Conservation (phyloP, 2,329 filamentous ascomycete species). For the Sporothrix protearum region DNA sequence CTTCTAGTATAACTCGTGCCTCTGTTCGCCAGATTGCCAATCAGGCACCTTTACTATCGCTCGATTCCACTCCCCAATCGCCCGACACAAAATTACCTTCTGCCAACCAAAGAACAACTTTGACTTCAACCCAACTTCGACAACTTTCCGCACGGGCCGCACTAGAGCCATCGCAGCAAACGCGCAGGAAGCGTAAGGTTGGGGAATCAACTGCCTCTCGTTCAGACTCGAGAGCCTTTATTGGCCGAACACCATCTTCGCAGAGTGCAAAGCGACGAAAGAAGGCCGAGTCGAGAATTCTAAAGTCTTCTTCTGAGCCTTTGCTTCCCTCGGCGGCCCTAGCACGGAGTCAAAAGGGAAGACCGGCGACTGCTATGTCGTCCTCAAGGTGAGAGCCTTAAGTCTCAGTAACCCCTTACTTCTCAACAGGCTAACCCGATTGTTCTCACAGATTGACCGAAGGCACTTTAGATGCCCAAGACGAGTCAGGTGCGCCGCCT, state of each 20-base stretch:
- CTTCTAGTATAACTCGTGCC: conserved; percentile 92
- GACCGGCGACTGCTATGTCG: conserved; percentile 65
- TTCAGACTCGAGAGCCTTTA: conserved; percentile 10
- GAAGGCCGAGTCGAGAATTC: conserved; percentile 44
- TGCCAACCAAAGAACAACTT: conserved; percentile 32
- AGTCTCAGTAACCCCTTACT: too few relatives aligned
- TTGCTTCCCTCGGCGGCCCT: conserved; percentile 39
- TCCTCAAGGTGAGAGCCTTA: conserved; percentile 57
- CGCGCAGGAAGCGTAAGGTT: conserved; percentile 18
- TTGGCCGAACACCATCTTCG: conserved; percentile 38
- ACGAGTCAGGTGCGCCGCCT: conserved; percentile 29
- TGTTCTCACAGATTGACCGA: neutral
- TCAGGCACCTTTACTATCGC: neutral
- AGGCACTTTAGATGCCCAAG: neutral
- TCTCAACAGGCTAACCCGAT: neutral
- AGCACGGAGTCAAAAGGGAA: conserved; percentile 57
- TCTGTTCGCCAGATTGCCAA: conserved; percentile 83
- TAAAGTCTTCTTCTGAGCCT: conserved; percentile 34
- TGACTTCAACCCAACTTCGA: conserved; percentile 38
- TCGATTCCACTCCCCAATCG: neutral
- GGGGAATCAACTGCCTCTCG: conserved; percentile 6
- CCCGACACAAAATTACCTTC: neutral
- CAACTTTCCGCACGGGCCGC: conserved; percentile 24
- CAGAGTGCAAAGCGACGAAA: conserved; percentile 68
- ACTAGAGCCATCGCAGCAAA: conserved; percentile 20